Evolutionary conservation across 2,329 filamentous ascomycete genomes (phyloP).

Genomic region (Cercospora citrullina): DNA sequence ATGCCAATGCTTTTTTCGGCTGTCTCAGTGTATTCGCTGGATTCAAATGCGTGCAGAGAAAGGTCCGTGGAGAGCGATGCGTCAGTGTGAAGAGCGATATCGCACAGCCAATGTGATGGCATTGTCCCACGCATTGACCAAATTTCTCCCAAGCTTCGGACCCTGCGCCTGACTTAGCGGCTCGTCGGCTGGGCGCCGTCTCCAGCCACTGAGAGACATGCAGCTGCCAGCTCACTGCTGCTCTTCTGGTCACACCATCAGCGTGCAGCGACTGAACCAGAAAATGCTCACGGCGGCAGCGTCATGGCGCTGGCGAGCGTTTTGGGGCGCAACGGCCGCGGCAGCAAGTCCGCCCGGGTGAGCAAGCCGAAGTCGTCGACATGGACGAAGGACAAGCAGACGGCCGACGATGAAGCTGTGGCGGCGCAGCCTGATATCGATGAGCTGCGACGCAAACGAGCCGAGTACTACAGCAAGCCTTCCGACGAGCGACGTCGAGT

Average conservation of each 20-base stretch:
- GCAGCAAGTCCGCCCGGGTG: constrained; percentile 16
- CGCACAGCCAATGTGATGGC: constrained; percentile 11
- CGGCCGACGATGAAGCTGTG: constrained; percentile 18
- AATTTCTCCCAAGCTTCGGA: constrained; percentile 1
- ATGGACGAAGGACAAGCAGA: constrained; percentile 17
- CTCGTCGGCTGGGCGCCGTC: neutral
- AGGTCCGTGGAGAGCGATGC: neutral
- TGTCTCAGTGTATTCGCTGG: neutral
- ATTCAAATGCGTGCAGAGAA: neutral
- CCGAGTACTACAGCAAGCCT: constrained; percentile 38
- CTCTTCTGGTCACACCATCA: neutral
- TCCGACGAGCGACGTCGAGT: constrained; percentile 15
- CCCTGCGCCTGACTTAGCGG: neutral
- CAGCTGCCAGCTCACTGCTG: constrained; percentile 1
- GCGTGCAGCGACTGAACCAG: neutral
- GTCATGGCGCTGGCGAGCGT: constrained; percentile 27
- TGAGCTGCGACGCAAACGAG: constrained; percentile 42
- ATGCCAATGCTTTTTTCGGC: neutral
- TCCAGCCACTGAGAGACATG: neutral
- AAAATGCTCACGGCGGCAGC: neutral
- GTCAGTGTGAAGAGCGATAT: constrained; percentile 11
- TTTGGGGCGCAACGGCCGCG: constrained; percentile 26
- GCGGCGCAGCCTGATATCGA: constrained; percentile 41
- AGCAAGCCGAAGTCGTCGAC: constrained; percentile 23
- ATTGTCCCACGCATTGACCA: constrained; percentile 8